Conservation (phyloP, 805 yeast species). For the Yamadazyma tumulicola region DNA sequence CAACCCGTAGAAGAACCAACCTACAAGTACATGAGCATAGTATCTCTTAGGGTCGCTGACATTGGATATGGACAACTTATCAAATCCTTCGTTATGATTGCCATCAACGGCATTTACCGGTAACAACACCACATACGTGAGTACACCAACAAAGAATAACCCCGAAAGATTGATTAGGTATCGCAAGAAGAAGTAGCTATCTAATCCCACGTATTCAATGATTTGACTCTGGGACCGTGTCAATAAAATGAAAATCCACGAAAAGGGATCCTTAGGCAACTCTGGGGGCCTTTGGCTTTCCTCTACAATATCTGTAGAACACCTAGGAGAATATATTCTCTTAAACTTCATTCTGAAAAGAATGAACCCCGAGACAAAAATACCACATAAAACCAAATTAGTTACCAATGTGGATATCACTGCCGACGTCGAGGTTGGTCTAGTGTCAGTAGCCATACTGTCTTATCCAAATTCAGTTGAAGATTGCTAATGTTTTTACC, state of each 20-base stretch:
- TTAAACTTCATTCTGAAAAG: slow-evolving; percentile 61
- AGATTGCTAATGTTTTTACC: too few species aligned
- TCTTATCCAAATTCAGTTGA: too few species aligned
- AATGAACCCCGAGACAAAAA: slow-evolving; percentile 60
- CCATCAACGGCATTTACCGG: slow-evolving; percentile 80
- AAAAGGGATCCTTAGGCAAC: slow-evolving; percentile 60
- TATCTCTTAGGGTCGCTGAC: slow-evolving; percentile 58
- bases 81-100: slow-evolving; percentile 59
- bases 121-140: slow-evolving; percentile 66
- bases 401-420: slow-evolving; percentile 69
- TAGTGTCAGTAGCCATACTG: slow-evolving; percentile 3
- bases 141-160: slow-evolving; percentile 42
- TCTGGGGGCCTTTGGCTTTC: slow-evolving; percentile 71
- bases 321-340: slow-evolving; percentile 82
- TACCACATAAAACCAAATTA: slow-evolving; percentile 64
- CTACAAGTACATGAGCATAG: slow-evolving; percentile 80
- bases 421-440: slow-evolving; percentile 56
- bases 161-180: slow-evolving; percentile 59
- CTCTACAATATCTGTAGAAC: slow-evolving; percentile 55
- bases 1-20: slow-evolving; percentile 74
- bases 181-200: slow-evolving; percentile 87
- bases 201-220: slow-evolving; percentile 86
- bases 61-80: slow-evolving; percentile 75
- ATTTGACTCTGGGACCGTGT: slow-evolving; percentile 70
- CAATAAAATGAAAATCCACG: slow-evolving; percentile 67